Percentiles rank a stretch among this genome's conserved stretches.
Evolutionary conservation across 139 green algal species (phyloP).

Genomic region (Micromonas commoda): DNA sequence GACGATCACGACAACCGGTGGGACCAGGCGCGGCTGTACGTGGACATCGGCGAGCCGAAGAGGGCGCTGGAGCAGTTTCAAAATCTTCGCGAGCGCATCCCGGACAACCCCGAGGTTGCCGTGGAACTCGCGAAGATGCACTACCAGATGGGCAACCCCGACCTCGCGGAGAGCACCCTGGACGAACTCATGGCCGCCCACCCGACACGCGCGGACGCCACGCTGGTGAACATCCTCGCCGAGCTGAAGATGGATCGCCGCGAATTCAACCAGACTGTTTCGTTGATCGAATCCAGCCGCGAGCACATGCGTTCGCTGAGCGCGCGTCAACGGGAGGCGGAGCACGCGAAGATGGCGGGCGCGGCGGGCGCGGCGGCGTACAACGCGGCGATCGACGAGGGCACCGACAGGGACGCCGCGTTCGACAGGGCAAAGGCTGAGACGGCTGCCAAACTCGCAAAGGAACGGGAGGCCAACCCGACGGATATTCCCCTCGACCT

Average conservation of each 20-base stretch:
- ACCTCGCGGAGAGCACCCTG: slow-evolving; percentile 37
- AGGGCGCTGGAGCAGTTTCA: slow-evolving; percentile 10
- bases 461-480: background rate
- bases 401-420: background rate
- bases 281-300: slow-evolving; percentile 39
- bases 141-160: slow-evolving; percentile 41
- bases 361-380: background rate
- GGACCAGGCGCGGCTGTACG: slow-evolving; percentile 61
- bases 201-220: slow-evolving; percentile 48
- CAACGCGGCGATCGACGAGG: background rate
- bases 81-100: background rate
- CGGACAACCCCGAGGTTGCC: background rate
- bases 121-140: slow-evolving; percentile 36
- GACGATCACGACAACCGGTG: slow-evolving; percentile 58
- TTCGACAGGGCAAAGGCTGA: background rate
- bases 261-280: slow-evolving; percentile 39
- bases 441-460: background rate
- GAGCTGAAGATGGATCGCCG: slow-evolving; percentile 62
- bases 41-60: slow-evolving; percentile 23
- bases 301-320: background rate
- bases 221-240: slow-evolving; percentile 72
- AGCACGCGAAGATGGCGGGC: background rate
- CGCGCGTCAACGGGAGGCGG: background rate
- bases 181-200: slow-evolving; percentile 26
- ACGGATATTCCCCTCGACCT: slow-evolving; percentile 24